A percentile compares a stretch with the other conserved stretches of the same genome.
phyloP scores from a whole-genome alignment of 306 rosid genomes.

The Datisca glomerata region DNA sequence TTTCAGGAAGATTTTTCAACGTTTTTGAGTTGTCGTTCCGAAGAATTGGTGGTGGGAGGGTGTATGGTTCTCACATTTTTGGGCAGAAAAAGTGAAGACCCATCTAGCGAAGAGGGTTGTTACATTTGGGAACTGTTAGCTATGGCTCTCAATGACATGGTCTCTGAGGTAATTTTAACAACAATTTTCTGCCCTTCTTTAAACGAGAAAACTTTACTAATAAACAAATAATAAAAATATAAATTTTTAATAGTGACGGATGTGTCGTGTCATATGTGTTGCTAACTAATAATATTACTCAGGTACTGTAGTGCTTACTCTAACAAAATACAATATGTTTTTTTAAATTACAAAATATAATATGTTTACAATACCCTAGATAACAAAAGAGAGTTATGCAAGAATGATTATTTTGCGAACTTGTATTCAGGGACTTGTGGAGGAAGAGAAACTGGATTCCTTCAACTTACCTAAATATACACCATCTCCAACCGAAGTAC shows the following conservation, averaged over 20 bases:
- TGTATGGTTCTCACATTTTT: constrained; percentile 24
- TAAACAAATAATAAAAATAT: too few species aligned
- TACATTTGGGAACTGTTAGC: constrained; percentile 14
- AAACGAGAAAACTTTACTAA: neutral
- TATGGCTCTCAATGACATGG: constrained; percentile 28
- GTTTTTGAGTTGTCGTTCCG: constrained; percentile 15
- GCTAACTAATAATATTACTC: too few species aligned
- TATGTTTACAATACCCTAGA: too few species aligned
- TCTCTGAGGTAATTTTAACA: constrained; percentile 19
- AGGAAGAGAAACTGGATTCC: constrained; percentile 19
- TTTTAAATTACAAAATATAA: too few species aligned
- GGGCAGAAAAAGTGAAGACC: constrained; percentile 14
- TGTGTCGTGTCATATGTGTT: too few species aligned
- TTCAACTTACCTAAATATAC: constrained; percentile 27
- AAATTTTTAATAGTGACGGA: too few species aligned
- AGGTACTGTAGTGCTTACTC: too few species aligned
- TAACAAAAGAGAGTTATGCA: too few species aligned
- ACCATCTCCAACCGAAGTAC: constrained; percentile 24
- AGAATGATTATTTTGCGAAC: too few species aligned
- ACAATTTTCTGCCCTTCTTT: neutral
- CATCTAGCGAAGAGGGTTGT: neutral
- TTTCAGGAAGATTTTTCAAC: neutral
- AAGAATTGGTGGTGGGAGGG: constrained; percentile 29
- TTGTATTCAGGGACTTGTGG: constrained; percentile 28
- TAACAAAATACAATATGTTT: too few species aligned